Evolutionary conservation across 2,329 filamentous ascomycete genomes (phyloP).

Genomic region (Cladobotryum protrusum): DNA sequence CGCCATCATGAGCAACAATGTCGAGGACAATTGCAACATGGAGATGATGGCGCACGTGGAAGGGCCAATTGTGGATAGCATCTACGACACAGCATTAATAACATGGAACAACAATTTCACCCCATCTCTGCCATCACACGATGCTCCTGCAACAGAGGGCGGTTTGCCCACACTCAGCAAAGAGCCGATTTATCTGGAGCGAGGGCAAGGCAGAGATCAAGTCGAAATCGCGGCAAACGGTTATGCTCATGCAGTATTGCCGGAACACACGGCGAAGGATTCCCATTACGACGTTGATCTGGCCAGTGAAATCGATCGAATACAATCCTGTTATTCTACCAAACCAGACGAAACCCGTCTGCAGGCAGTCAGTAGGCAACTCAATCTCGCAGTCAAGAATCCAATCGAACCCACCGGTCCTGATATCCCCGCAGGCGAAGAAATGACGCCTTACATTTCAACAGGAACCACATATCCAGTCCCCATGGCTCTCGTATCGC

Average conservation of each 20-base stretch:
- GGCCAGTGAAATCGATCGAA: slow-evolving; percentile 52
- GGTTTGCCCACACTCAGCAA: slow-evolving; percentile 4
- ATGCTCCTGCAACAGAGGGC: slow-evolving; percentile 1
- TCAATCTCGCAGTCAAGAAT: slow-evolving; percentile 56
- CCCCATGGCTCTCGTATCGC: slow-evolving; percentile 66
- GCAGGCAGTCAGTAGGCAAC: slow-evolving; percentile 55
- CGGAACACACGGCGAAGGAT: slow-evolving; percentile 51
- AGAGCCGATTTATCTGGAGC: slow-evolving; percentile 1
- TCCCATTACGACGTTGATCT: slow-evolving; percentile 61
- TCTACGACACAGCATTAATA: slow-evolving; percentile 69
- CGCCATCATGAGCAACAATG: slow-evolving; percentile 71
- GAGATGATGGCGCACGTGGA: slow-evolving; percentile 77
- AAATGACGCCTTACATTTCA: slow-evolving; percentile 60
- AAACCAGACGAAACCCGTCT: slow-evolving; percentile 46
- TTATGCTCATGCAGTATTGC: slow-evolving; percentile 23
- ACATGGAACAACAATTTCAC: slow-evolving; percentile 60
- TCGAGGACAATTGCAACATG: slow-evolving; percentile 70
- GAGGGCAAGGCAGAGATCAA: background rate
- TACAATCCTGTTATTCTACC: slow-evolving; percentile 51
- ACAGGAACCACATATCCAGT: slow-evolving; percentile 43
- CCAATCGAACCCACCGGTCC: slow-evolving; percentile 48
- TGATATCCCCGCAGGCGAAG: slow-evolving; percentile 43
- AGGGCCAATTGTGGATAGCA: slow-evolving; percentile 67
- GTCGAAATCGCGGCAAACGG: background rate
- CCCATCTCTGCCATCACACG: slow-evolving; percentile 11